These are phyloP conservation scores for Fraxinus velutina DNA, from an alignment of 305 asterid species.

Conservation along the genomic window DNA sequence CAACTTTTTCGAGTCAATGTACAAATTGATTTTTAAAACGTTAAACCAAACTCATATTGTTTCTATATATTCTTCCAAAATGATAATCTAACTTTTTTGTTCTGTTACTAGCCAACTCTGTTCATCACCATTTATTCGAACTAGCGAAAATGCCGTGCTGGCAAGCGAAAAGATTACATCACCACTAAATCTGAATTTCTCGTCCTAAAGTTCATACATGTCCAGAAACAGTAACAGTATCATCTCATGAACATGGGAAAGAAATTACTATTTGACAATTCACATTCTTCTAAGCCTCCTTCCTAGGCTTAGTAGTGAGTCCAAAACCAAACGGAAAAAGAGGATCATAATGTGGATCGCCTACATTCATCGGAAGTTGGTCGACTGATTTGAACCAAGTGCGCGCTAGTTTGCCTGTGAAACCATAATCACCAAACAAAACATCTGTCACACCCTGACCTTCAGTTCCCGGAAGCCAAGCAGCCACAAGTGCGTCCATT, in stretches of 20 bases:
- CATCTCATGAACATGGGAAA: neutral
- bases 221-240: neutral
- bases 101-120: neutral
- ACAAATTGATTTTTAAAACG: neutral
- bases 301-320: conserved; percentile 36
- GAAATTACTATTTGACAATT: neutral
- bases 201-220: neutral
- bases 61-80: neutral
- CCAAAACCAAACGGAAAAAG: conserved; percentile 62
- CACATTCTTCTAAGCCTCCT: conserved; percentile 7
- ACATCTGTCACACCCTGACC: conserved; percentile 67
- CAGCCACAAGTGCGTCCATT: conserved; percentile 59
- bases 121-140: neutral
- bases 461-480: conserved; percentile 69
- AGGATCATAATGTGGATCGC: conserved; percentile 60
- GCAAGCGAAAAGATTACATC: neutral
- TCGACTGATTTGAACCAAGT: conserved; percentile 61
- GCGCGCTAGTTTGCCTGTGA: conserved; percentile 53
- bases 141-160: neutral
- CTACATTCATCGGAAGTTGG: conserved; percentile 65
- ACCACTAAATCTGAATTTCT: neutral
- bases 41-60: neutral
- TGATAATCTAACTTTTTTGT: neutral
- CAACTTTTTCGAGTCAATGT: too few species aligned
- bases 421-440: conserved; percentile 51